These are phyloP conservation scores for Carallia brachiata DNA, from an alignment of 345 rosid genomes.

Conservation along the genomic window DNA sequence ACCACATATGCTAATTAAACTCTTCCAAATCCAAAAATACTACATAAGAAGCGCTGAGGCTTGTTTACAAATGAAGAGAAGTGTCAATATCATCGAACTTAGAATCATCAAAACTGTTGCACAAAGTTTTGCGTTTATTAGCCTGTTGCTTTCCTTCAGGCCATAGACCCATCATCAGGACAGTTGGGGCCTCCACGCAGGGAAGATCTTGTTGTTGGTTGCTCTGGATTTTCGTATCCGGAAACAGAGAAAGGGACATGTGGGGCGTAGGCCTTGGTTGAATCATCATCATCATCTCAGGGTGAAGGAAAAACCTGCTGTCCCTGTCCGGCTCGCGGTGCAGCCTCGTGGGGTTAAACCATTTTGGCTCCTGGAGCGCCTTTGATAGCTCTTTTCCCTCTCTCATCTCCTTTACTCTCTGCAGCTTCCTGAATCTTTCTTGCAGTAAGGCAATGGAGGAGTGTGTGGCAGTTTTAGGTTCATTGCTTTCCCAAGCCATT, in stretches of 20 bases:
- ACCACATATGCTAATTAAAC: not conserved
- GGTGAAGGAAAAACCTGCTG: constrained; percentile 2
- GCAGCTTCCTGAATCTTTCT: constrained; percentile 68
- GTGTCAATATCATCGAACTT: constrained; percentile 10
- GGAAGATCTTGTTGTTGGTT: not conserved
- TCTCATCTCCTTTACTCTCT: constrained; percentile 60
- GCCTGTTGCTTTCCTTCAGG: not conserved
- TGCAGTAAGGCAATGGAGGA: constrained; percentile 71
- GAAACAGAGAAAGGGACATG: not conserved
- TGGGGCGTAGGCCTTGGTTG: not conserved
- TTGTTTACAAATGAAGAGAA: constrained; percentile 13
- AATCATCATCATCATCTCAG: constrained; percentile 2
- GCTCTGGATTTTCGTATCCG: not conserved
- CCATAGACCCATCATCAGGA: not conserved
- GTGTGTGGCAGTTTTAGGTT: constrained; percentile 40
- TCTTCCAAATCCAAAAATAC: not conserved
- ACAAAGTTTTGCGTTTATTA: not conserved
- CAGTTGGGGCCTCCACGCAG: not conserved
- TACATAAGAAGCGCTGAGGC: not conserved
- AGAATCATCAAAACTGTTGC: not conserved
- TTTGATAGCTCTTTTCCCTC: constrained; percentile 52
- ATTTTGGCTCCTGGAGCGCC: constrained; percentile 2
- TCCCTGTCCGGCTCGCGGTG: not conserved
- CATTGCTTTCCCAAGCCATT: constrained; percentile 45
- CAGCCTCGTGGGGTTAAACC: not conserved